Evolutionary conservation across 495 filamentous ascomycete species (phyloP), one percentile per base, ranked within the genome.

Genomic region (Penicillium roqueforti): DNA sequence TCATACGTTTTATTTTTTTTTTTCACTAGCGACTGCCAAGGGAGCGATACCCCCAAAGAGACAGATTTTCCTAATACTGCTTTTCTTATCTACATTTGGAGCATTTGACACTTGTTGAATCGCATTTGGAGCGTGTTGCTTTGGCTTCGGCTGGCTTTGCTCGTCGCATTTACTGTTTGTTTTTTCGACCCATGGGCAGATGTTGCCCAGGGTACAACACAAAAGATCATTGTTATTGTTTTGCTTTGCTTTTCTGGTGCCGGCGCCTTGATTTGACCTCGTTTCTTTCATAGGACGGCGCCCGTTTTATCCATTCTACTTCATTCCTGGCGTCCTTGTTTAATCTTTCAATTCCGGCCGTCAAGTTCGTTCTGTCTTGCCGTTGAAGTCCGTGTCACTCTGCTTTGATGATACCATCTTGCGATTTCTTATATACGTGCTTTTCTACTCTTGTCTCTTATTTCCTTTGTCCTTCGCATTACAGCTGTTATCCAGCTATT

Each of bases 391-490:
- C 32, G 59, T 60, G 65, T 69, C 65, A 58, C 60, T 63, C 62
- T 68, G 65, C 57, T 68, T 67, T 58, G 59, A 67, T 74, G 71
- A 74, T 75, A 75, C 72, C 72, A 75, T 75, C 68, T 66, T 62
- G 72, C 71, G 71, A 66, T 61, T 66, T 39, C 46, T 32, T 40
- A 32, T 45, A 43, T 29, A 50, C 40, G 16, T 45, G 39, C 39
- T 41, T 47, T 13, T 40, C 37, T 2, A 23, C 48, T 41, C 40
- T 31, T 46, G 19, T 6, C 13, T 19, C 45, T 51, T 47, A 29
- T 55, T 28, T 47, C 26, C 43, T 51, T 53, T 48, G 14, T 48
- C 42, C 40, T 25, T 53, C 3, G 22, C 34, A 49, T 44, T 43
- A 46, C 56, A 29, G 14, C 25, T 48, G 32, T 42, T 31, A 19